These are phyloP conservation scores for Suillus spraguei DNA, from an alignment of 768 basidiomycete species.

Conservation along the genomic window DNA sequence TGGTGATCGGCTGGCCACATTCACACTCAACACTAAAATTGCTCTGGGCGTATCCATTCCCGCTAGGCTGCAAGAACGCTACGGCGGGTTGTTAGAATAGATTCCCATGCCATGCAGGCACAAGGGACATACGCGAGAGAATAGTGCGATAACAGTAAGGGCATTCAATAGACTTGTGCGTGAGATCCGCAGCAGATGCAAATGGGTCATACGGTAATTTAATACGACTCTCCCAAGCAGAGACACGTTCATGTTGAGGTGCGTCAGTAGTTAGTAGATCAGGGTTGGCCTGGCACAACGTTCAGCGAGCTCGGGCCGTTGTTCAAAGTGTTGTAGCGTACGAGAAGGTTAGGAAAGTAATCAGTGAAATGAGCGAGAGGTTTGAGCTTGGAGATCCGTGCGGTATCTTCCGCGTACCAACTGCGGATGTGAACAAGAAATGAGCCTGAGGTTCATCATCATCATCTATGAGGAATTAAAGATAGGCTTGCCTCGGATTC, in stretches of 20 bases:
- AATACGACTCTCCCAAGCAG: conserved; percentile 13
- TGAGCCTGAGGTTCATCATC: background rate
- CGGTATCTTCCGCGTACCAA: conserved; percentile 29
- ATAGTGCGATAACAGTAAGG: conserved; percentile 27
- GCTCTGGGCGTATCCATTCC: conserved; percentile 50
- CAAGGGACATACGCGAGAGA: conserved; percentile 25
- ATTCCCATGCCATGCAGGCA: background rate
- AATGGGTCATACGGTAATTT: conserved; percentile 30
- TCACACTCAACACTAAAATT: conserved; percentile 38
- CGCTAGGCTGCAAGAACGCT: conserved; percentile 42
- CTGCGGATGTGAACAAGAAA: conserved; percentile 10
- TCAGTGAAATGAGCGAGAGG: conserved; percentile 8
- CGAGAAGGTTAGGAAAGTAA: conserved; percentile 18
- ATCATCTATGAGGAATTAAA: background rate
- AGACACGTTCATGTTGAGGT: conserved; percentile 8
- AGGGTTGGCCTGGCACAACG: background rate
- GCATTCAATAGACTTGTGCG: conserved; percentile 28
- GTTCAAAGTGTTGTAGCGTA: conserved; percentile 4
- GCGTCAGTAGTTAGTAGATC: conserved; percentile 6
- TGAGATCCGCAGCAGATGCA: conserved; percentile 23
- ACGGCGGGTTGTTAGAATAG: conserved; percentile 2
- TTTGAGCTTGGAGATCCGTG: background rate
- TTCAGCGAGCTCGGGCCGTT: background rate
- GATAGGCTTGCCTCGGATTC: conserved; percentile 35
- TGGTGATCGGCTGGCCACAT: conserved; percentile 41